Percentiles rank a stretch among this genome's conserved stretches.
Conservation (phyloP, 148 eudicot species). For the Chenopodium quinoa region DNA sequence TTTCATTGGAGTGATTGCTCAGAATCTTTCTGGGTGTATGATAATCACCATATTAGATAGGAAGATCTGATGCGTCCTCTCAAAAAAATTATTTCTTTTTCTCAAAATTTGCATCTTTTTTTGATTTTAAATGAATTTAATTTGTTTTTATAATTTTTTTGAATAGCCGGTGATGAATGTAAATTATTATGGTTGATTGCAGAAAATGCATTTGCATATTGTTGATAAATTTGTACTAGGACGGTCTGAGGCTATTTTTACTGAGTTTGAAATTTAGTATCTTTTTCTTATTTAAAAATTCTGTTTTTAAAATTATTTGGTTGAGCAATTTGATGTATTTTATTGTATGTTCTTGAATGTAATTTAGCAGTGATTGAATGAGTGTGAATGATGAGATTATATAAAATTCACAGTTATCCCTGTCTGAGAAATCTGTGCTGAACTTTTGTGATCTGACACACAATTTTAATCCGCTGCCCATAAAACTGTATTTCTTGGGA, state of each 20-base stretch:
- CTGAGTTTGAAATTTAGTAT: too few species aligned
- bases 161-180: conserved; percentile 33
- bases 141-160: background rate
- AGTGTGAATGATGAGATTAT: too few species aligned
- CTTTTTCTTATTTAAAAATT: background rate
- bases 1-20: conserved; percentile 15
- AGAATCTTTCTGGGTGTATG: conserved; percentile 34
- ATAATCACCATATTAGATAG: conserved; percentile 29
- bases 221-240: conserved; percentile 51
- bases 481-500: too few species aligned
- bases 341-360: too few species aligned
- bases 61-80: conserved; percentile 57
- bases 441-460: too few species aligned
- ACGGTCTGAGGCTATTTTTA: conserved; percentile 50
- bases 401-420: too few species aligned
- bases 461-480: too few species aligned
- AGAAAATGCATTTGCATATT: conserved; percentile 23
- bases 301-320: background rate
- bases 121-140: background rate
- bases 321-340: background rate
- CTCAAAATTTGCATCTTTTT: background rate
- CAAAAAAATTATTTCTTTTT: background rate
- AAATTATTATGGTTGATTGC: conserved; percentile 15
- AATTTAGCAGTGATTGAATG: too few species aligned
- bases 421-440: too few species aligned